A percentile compares a stretch with the other conserved stretches of the same genome.
Evolutionary conservation across 805 yeast genomes (phyloP).

Genomic region (Cyberlindnera mycetangii): DNA sequence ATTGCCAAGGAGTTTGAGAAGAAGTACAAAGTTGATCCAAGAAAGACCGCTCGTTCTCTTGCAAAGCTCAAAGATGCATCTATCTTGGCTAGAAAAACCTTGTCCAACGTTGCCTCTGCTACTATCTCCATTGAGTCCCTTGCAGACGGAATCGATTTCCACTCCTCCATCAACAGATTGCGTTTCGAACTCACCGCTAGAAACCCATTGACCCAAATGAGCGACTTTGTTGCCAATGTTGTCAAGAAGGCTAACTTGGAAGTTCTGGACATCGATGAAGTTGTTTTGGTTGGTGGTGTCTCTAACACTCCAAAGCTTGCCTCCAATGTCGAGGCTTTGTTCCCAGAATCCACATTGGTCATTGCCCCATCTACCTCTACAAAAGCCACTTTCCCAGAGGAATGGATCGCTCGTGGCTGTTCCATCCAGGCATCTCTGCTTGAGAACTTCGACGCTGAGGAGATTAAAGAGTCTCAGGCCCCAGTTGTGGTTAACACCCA

Average conservation of each 20-base stretch:
- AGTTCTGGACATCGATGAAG: constrained; percentile 83
- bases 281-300: constrained; percentile 89
- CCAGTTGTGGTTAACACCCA: constrained; percentile 86
- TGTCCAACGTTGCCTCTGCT: constrained; percentile 84
- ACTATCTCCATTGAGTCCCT: constrained; percentile 93
- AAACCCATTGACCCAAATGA: constrained; percentile 70
- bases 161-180: constrained; percentile 88
- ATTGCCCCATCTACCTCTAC: constrained; percentile 74
- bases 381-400: constrained; percentile 84
- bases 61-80: constrained; percentile 88
- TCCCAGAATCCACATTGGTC: constrained; percentile 77
- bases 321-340: constrained; percentile 62
- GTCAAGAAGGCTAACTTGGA: constrained; percentile 84
- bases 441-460: constrained; percentile 80
- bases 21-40: constrained; percentile 79
- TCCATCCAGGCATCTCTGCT: constrained; percentile 90
- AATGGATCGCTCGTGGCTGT: constrained; percentile 89
- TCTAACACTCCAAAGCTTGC: constrained; percentile 92
- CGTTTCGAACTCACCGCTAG: constrained; percentile 88
- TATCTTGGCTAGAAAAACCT: constrained; percentile 81
- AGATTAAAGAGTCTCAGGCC: constrained; percentile 73
- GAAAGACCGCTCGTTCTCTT: constrained; percentile 73
- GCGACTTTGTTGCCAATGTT: constrained; percentile 68
- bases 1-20: constrained; percentile 94
- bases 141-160: constrained; percentile 92